Conservation (phyloP, 208 protist genomes). For the Phytomonas francai region DNA sequence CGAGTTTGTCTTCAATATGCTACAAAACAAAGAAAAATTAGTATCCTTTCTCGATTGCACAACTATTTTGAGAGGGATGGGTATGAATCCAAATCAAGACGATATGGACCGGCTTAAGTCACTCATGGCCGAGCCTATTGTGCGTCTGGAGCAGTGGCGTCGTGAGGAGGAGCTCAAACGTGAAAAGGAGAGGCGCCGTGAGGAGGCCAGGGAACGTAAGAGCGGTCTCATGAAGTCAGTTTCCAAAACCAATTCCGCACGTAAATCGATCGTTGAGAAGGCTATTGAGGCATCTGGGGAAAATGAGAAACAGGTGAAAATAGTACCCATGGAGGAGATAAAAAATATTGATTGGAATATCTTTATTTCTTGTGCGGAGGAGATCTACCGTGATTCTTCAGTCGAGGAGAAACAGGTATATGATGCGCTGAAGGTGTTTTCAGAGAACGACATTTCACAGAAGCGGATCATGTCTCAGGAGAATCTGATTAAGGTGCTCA, state of each 20-base stretch:
- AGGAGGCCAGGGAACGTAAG: slow-evolving; percentile 61
- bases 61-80: slow-evolving; percentile 84
- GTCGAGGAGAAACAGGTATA: slow-evolving; percentile 58
- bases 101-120: slow-evolving; percentile 79
- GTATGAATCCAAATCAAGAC: slow-evolving; percentile 80
- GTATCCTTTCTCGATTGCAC: slow-evolving; percentile 86
- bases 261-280: slow-evolving; percentile 37
- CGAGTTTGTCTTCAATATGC: slow-evolving; percentile 60
- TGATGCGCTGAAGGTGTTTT: slow-evolving; percentile 52
- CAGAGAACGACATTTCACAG: slow-evolving; percentile 1
- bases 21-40: slow-evolving; percentile 86
- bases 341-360: slow-evolving; percentile 93
- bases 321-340: slow-evolving; percentile 77
- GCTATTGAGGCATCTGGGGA: slow-evolving; percentile 13
- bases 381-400: slow-evolving; percentile 68
- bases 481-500: slow-evolving; percentile 54
- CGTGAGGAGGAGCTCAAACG: slow-evolving; percentile 72
- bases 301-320: slow-evolving; percentile 40
- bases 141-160: slow-evolving; percentile 76
- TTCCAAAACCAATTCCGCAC: slow-evolving; percentile 10
- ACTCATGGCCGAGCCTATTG: slow-evolving; percentile 67
- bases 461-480: slow-evolving; percentile 31
- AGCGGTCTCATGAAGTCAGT: slow-evolving; percentile 13
- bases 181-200: slow-evolving; percentile 69
- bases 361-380: slow-evolving; percentile 81